Conservation (phyloP, 2,329 filamentous ascomycete species). For the Ophiostoma perfectum region DNA sequence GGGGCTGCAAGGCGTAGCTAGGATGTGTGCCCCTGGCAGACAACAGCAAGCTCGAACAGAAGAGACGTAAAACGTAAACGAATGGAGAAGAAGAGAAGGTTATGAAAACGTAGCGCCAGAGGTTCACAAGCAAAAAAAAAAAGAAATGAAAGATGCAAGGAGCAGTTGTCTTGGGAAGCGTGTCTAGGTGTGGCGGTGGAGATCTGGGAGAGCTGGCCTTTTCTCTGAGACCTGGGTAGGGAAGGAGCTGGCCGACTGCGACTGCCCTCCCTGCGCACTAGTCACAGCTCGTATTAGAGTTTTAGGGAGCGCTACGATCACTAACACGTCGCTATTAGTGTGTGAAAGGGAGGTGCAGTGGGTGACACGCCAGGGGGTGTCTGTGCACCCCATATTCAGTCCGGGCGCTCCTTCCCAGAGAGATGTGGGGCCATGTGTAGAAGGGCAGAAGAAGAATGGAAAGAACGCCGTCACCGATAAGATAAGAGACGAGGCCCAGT, state of each 20-base stretch:
- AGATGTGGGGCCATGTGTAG: not conserved
- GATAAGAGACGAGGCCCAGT: conserved; percentile 21
- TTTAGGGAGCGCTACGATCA: not conserved
- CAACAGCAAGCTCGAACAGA: too few species aligned
- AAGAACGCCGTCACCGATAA: conserved; percentile 10
- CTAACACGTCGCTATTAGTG: not conserved
- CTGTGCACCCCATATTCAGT: not conserved
- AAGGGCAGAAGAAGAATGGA: not conserved
- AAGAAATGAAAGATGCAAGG: not conserved
- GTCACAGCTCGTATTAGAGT: not conserved
- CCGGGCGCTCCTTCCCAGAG: not conserved
- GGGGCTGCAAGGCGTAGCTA: not conserved
- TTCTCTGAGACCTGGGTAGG: conserved; percentile 16
- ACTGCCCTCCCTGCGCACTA: not conserved
- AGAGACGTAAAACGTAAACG: not conserved
- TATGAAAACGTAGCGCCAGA: not conserved
- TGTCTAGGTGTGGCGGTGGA: conserved; percentile 21
- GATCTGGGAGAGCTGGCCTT: conserved; percentile 28
- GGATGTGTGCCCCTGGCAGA: conserved; percentile 10
- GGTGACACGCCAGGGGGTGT: not conserved
- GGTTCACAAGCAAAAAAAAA: conserved; percentile 14
- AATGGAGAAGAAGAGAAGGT: conserved; percentile 8
- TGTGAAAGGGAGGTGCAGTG: not conserved
- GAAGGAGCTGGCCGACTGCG: not conserved
- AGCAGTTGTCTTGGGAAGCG: conserved; percentile 11